A percentile compares a stretch with the other conserved stretches of the same genome.
Conservation (phyloP, 1,139 yeast species). For the Spencermartinsiella ligniputridi region DNA sequence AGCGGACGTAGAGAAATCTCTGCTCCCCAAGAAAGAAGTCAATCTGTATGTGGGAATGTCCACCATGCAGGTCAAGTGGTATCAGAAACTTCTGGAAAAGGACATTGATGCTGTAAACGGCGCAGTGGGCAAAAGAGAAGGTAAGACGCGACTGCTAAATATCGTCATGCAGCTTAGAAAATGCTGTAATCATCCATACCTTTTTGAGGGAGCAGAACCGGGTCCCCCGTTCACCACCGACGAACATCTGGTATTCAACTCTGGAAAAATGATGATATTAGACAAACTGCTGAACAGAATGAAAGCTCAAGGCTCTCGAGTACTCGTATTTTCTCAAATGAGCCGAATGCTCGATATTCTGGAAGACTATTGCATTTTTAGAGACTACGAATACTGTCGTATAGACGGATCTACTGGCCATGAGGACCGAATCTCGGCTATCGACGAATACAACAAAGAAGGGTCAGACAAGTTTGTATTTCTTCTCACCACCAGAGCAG, state of each 20-base stretch:
- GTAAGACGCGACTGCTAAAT: conserved; percentile 83
- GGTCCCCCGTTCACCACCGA: conserved; percentile 98
- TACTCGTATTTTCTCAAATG: conserved; percentile 93
- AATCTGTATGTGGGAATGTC: conserved; percentile 94
- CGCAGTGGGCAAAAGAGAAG: conserved; percentile 83
- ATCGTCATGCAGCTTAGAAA: conserved; percentile 96
- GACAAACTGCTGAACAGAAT: conserved; percentile 77
- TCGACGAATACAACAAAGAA: conserved; percentile 86
- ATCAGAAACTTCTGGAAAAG: conserved; percentile 79
- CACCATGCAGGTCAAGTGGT: conserved; percentile 92
- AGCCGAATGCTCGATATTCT: conserved; percentile 83
- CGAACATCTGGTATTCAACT: conserved; percentile 82
- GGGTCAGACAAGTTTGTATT: conserved; percentile 81
- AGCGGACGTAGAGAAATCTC: conserved; percentile 86
- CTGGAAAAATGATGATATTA: conserved; percentile 85
- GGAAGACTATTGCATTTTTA: conserved; percentile 86
- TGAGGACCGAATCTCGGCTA: conserved; percentile 87
- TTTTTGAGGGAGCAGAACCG: conserved; percentile 98
- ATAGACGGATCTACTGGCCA: conserved; percentile 96
- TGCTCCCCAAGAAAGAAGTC: conserved; percentile 83
- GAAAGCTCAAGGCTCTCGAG: conserved; percentile 79
- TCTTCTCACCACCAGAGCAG: conserved; percentile 90
- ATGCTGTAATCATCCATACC: conserved; percentile 95
- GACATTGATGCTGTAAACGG: conserved; percentile 98
- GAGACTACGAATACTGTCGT: conserved; percentile 84